Percentiles rank a stretch among this genome's conserved stretches.
These are phyloP conservation scores for Kodamaea sagamina DNA, from an alignment of 805 yeast species.

Conservation along the genomic window DNA sequence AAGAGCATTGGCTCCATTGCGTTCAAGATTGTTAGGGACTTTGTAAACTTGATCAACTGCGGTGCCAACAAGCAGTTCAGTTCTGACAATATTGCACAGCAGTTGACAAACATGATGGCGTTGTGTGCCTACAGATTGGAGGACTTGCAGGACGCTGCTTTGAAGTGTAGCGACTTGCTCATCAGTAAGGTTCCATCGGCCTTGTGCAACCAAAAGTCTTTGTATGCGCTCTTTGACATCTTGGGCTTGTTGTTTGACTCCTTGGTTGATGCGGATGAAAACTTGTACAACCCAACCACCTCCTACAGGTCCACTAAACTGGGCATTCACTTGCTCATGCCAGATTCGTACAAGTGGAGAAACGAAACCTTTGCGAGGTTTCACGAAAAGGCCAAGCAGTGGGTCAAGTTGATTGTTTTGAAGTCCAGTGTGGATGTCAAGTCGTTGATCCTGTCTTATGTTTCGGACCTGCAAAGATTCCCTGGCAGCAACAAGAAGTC, in stretches of 20 bases:
- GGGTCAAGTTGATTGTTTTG: conserved; percentile 63
- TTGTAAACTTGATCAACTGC: conserved; percentile 49
- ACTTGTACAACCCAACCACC: conserved; percentile 83
- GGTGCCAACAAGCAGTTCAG: conserved; percentile 59
- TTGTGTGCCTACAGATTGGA: conserved; percentile 77
- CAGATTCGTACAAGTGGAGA: conserved; percentile 80
- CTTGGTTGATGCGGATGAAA: conserved; percentile 78
- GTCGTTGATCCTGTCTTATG: conserved; percentile 75
- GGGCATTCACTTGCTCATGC: conserved; percentile 56
- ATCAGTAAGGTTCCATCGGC: conserved; percentile 71
- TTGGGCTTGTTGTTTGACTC: conserved; percentile 76
- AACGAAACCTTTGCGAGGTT: conserved; percentile 62
- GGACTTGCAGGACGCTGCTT: conserved; percentile 75
- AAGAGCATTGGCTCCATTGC: conserved; percentile 69
- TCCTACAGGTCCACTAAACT: conserved; percentile 50
- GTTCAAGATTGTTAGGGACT: conserved; percentile 57
- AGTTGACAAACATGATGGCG: conserved; percentile 66
- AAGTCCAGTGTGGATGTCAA: conserved; percentile 74
- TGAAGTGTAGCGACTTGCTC: conserved; percentile 70
- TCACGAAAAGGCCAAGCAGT: conserved; percentile 57
- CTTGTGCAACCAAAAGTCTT: conserved; percentile 69
- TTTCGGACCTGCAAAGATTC: conserved; percentile 38
- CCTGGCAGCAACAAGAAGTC: conserved; percentile 16
- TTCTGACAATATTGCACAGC: conserved; percentile 58
- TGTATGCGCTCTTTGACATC: conserved; percentile 80